Base-by-base conservation (phyloP, 2,329 filamentous ascomycete genomes). In the Alternaria hordeiaustralica region DNA sequence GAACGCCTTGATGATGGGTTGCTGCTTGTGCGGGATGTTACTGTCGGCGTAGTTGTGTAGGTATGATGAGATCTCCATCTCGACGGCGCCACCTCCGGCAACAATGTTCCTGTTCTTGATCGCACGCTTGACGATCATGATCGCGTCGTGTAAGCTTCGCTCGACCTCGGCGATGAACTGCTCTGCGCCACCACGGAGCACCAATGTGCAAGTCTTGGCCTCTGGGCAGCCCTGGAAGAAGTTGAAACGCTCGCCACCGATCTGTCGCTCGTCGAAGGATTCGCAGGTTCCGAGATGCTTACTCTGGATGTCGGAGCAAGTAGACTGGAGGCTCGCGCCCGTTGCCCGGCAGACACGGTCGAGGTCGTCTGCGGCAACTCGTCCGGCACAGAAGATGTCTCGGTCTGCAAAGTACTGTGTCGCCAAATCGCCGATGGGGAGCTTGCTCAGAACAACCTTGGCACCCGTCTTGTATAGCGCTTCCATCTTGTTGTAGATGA, bases 111-210 rank as follows among this genome's bases (percentile, higher is more conserved):
- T 91, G 86, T 98, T 97, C 85, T 93, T 93, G 82, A 98, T 93
- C 26, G 96, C 93, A 66, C 96, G 94, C 89, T 98, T 98, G 78
- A 99, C 96, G 76, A 99, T 97, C 96, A 99, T 99, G 83, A 99
- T 98, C 73, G 96, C 96, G 77, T 99, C 96, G 86, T 99, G 96
- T 71, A 99, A 88, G 78, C 93, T 97, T 69, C 96, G 92, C 86
- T 99, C 96, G 2, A 97, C 96, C 82, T 99, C 96, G 62, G 96
- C 96, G 75, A 99, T 99, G 84, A 99, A 99, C 81, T 99, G 96
- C 85, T 99, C 96, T 36, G 96, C 96, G 70, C 96, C 96, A 76
- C 96, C 96, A 78, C 96, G 92, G 67, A 99, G 90, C 44, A 99
- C 90, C 20, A 99, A 86, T 10, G 96, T 99, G 87, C 96, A 99